Evolutionary conservation across 331 rosid genomes (phyloP).

Genomic region (Arachis monticola): DNA sequence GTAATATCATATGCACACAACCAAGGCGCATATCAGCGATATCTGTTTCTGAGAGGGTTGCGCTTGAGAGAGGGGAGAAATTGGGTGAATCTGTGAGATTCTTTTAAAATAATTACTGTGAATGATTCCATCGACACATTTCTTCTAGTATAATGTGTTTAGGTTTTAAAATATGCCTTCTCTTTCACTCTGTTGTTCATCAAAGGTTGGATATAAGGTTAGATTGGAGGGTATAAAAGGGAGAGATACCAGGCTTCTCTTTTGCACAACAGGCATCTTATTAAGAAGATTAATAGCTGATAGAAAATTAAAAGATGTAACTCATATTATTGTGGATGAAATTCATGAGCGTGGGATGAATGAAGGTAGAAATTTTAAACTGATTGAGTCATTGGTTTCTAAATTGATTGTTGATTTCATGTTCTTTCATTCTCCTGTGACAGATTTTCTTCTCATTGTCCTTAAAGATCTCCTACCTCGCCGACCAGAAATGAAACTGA

Average conservation of each 20-base stretch:
- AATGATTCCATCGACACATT: neutral
- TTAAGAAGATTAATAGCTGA: constrained; percentile 91
- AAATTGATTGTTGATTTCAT: constrained; percentile 44
- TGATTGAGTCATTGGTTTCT: constrained; percentile 35
- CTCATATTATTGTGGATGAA: constrained; percentile 96
- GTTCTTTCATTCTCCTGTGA: constrained; percentile 44
- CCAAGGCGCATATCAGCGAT: constrained; percentile 97
- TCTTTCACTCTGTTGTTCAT: constrained; percentile 14
- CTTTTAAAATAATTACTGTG: neutral
- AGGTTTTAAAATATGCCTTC: neutral
- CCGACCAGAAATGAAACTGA: constrained; percentile 83
- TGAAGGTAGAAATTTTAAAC: constrained; percentile 71
- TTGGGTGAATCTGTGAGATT: constrained; percentile 95
- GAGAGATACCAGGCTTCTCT: constrained; percentile 87
- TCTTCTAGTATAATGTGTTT: neutral
- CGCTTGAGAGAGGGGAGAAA: constrained; percentile 90
- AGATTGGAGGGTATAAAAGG: constrained; percentile 97
- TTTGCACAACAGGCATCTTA: constrained; percentile 97
- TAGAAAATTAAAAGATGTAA: constrained; percentile 80
- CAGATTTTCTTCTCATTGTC: constrained; percentile 96
- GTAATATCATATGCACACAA: constrained; percentile 91
- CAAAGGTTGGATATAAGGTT: constrained; percentile 95
- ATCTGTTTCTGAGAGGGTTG: constrained; percentile 96
- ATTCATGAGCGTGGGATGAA: constrained; percentile 99
- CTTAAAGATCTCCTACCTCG: constrained; percentile 91